Evolutionary conservation across 2,329 filamentous ascomycete genomes (phyloP).

Genomic region (Ophiostoma fasciatum): DNA sequence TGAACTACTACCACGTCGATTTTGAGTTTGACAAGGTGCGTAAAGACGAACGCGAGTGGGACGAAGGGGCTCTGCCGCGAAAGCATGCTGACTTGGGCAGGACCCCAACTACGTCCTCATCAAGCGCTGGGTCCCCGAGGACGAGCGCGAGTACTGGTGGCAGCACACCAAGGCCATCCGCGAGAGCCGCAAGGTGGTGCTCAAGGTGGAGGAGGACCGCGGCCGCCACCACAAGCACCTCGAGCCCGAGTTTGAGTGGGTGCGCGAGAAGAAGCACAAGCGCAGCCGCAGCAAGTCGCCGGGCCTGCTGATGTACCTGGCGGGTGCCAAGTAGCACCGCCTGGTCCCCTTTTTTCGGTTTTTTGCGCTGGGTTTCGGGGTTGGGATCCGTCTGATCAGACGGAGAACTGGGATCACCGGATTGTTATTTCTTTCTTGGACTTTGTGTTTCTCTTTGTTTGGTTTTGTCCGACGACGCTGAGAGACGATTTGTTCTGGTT

Average conservation of each 20-base stretch:
- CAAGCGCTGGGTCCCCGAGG: conserved; percentile 54
- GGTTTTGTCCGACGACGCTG: too few relatives aligned
- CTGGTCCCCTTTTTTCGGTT: not conserved
- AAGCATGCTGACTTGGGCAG: too few relatives aligned
- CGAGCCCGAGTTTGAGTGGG: conserved; percentile 34
- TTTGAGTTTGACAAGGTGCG: conserved; percentile 42
- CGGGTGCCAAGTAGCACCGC: conserved; percentile 23
- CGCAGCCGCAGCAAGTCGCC: conserved; percentile 44
- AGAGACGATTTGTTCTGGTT: not conserved
- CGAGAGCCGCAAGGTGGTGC: conserved; percentile 35
- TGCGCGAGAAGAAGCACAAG: conserved; percentile 42
- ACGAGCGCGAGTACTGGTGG: conserved; percentile 58
- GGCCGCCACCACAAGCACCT: conserved; percentile 25
- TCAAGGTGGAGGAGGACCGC: conserved; percentile 31
- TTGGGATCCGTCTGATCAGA: not conserved
- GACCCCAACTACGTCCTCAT: conserved; percentile 59
- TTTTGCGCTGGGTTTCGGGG: not conserved
- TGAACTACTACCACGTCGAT: conserved; percentile 39
- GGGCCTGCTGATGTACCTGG: conserved; percentile 40
- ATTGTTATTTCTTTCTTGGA: not conserved
- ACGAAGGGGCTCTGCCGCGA: too few relatives aligned
- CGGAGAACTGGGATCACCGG: not conserved
- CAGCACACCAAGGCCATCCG: conserved; percentile 52
- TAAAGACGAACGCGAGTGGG: too few relatives aligned
- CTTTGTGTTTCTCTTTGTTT: not conserved